Percentiles rank a stretch among this genome's conserved stretches.
Evolutionary conservation across 495 filamentous ascomycete species (phyloP).

Genomic region (Neurospora sp.): DNA sequence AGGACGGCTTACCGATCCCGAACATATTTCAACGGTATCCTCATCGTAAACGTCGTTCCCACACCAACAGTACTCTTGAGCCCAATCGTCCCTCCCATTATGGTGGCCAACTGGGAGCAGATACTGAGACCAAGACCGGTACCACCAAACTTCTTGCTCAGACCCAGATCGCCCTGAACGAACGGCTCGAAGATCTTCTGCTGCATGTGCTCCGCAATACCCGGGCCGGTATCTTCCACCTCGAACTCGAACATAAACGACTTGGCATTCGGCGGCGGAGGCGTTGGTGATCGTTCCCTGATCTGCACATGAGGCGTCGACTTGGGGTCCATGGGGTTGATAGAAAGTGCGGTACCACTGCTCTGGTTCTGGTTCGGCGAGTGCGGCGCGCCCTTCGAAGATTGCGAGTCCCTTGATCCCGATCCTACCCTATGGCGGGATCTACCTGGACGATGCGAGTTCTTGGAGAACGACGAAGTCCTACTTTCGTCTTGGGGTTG

Average conservation of each 20-base stretch:
- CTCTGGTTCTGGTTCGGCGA: conserved; percentile 16
- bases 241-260: conserved; percentile 70
- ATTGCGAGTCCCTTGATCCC: conserved; percentile 36
- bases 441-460: conserved; percentile 28
- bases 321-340: conserved; percentile 50
- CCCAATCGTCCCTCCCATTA: conserved; percentile 72
- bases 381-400: conserved; percentile 25
- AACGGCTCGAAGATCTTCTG: conserved; percentile 87
- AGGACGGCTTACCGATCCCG: conserved; percentile 45
- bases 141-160: conserved; percentile 84
- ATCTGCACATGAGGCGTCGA: conserved; percentile 35
- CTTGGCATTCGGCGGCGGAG: conserved; percentile 48
- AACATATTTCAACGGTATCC: conserved; percentile 70
- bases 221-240: conserved; percentile 81
- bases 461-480: conserved; percentile 40
- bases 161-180: conserved; percentile 77
- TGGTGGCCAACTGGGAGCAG: conserved; percentile 67
- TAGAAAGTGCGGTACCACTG: conserved; percentile 40
- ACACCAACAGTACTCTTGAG: conserved; percentile 62
- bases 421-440: conserved; percentile 35
- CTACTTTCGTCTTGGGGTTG: conserved; percentile 28
- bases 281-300: conserved; percentile 48
- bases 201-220: conserved; percentile 70
- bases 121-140: conserved; percentile 88
- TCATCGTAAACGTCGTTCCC: conserved; percentile 74